Percentiles rank a stretch among this genome's conserved stretches.
Conservation (phyloP, 2,329 filamentous ascomycete species). For the Chrysosporium keratinophilum region DNA sequence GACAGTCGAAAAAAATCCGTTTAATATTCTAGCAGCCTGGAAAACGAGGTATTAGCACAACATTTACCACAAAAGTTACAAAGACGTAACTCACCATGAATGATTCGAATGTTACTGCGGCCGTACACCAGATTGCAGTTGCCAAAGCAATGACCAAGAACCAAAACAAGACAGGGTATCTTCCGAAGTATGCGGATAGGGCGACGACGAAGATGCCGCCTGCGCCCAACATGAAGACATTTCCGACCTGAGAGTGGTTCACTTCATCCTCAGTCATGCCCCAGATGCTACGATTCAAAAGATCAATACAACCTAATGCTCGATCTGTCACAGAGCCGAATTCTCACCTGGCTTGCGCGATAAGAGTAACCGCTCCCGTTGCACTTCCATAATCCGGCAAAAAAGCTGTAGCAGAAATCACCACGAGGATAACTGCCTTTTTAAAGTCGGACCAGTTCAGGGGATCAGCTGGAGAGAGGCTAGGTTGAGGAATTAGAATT, state of each 20-base stretch:
- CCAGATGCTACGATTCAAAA: conserved; percentile 23
- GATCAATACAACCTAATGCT: not conserved
- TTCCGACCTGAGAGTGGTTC: conserved; percentile 34
- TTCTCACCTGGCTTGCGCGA: conserved; percentile 29
- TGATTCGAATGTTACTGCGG: conserved; percentile 28
- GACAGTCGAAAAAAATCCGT: conserved; percentile 38
- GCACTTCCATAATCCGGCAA: conserved; percentile 37
- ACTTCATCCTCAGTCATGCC: conserved; percentile 30
- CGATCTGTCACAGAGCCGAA: not conserved
- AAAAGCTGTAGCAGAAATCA: conserved; percentile 32
- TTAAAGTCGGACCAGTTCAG: conserved; percentile 29
- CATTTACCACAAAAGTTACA: not conserved
- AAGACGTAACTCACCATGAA: conserved; percentile 24
- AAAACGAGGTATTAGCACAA: not conserved
- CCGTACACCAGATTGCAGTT: conserved; percentile 34
- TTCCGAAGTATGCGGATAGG: conserved; percentile 36
- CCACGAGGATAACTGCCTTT: conserved; percentile 30
- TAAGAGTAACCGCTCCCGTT: conserved; percentile 32
- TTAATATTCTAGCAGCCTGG: conserved; percentile 33
- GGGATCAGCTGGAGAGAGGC: conserved; percentile 29
- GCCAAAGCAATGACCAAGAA: conserved; percentile 29
- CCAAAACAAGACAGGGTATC: conserved; percentile 36
- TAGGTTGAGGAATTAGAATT: conserved; percentile 32
- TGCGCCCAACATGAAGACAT: conserved; percentile 38
- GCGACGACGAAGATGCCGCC: conserved; percentile 35